A percentile compares a stretch with the other conserved stretches of the same genome.
Evolutionary conservation across 2,329 filamentous ascomycete genomes (phyloP).

Genomic region (Plenodomus biglobosus): DNA sequence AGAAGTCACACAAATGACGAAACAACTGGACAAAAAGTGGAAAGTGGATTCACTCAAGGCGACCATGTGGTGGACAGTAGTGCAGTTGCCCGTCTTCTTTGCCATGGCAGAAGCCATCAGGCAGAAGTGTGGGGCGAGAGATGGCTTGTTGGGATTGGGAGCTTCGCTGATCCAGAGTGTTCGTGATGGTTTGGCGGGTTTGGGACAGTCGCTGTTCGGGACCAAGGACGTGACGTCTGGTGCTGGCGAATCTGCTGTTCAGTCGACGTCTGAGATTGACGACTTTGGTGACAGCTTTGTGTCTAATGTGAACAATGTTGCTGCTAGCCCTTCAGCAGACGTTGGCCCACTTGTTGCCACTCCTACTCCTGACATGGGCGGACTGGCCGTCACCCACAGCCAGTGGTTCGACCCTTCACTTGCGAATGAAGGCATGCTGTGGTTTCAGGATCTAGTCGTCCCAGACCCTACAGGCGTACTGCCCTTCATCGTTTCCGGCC

Average conservation of each 20-base stretch:
- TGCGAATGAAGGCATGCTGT: conserved; percentile 59
- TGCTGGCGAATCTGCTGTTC: conserved; percentile 4
- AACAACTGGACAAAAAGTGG: conserved; percentile 34
- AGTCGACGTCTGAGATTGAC: not conserved
- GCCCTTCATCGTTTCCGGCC: conserved; percentile 52
- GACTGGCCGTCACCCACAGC: conserved; percentile 8
- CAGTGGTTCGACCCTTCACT: conserved; percentile 53
- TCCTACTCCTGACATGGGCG: not conserved
- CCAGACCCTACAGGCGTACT: conserved; percentile 56
- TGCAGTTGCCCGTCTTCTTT: conserved; percentile 42
- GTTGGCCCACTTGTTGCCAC: not conserved
- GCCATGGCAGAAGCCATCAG: conserved; percentile 42
- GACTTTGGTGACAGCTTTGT: not conserved
- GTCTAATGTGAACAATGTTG: not conserved
- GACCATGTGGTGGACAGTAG: conserved; percentile 33
- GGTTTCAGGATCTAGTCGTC: conserved; percentile 60
- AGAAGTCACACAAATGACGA: conserved; percentile 24
- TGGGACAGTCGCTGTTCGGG: conserved; percentile 19
- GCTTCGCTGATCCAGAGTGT: conserved; percentile 12
- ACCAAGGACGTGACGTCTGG: conserved; percentile 1
- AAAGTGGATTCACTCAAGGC: conserved; percentile 22
- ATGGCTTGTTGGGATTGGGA: conserved; percentile 34
- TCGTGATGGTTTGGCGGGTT: conserved; percentile 31
- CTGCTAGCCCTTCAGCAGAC: not conserved
- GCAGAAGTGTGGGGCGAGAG: conserved; percentile 36